Evolutionary conservation across 2,329 filamentous ascomycete genomes (phyloP).

Genomic region (Ceratocystiopsis minuta): DNA sequence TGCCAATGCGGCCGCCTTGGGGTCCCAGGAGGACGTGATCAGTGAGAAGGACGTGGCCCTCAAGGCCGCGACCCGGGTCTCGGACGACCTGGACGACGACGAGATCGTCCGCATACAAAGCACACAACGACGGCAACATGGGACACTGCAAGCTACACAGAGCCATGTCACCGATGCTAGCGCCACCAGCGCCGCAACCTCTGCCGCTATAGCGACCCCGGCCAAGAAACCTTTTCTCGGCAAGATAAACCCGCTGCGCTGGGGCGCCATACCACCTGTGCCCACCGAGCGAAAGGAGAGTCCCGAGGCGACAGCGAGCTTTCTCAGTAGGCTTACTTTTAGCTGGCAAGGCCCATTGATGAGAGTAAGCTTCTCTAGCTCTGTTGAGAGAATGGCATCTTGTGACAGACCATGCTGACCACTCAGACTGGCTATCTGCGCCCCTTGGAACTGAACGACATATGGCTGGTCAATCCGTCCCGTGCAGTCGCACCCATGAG

Average conservation of each 20-base stretch:
- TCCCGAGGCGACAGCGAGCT: slow-evolving; percentile 53
- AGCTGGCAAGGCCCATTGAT: slow-evolving; percentile 85
- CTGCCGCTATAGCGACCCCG: background rate
- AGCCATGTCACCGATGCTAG: slow-evolving; percentile 38
- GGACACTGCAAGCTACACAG: slow-evolving; percentile 10
- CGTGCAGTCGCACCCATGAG: slow-evolving; percentile 56
- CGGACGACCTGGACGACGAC: slow-evolving; percentile 16
- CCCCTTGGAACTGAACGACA: slow-evolving; percentile 63
- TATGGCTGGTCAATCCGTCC: slow-evolving; percentile 76
- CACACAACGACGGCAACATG: too few species aligned
- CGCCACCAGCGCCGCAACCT: slow-evolving; percentile 19
- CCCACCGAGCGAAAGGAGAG: slow-evolving; percentile 36
- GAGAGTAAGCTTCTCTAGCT: slow-evolving; percentile 32
- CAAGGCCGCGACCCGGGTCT: slow-evolving; percentile 13
- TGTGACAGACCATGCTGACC: slow-evolving; percentile 5
- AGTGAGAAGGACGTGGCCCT: slow-evolving; percentile 8
- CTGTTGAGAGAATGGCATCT: too few species aligned
- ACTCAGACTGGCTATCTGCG: slow-evolving; percentile 65
- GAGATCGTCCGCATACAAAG: background rate
- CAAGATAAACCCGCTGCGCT: slow-evolving; percentile 41
- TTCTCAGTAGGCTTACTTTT: slow-evolving; percentile 63
- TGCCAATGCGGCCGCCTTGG: slow-evolving; percentile 1
- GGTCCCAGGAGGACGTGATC: slow-evolving; percentile 6
- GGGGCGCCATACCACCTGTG: slow-evolving; percentile 36
- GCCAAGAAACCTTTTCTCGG: slow-evolving; percentile 41